phyloP scores from a whole-genome alignment of 495 filamentous ascomycete genomes.

The Neurospora africana region DNA sequence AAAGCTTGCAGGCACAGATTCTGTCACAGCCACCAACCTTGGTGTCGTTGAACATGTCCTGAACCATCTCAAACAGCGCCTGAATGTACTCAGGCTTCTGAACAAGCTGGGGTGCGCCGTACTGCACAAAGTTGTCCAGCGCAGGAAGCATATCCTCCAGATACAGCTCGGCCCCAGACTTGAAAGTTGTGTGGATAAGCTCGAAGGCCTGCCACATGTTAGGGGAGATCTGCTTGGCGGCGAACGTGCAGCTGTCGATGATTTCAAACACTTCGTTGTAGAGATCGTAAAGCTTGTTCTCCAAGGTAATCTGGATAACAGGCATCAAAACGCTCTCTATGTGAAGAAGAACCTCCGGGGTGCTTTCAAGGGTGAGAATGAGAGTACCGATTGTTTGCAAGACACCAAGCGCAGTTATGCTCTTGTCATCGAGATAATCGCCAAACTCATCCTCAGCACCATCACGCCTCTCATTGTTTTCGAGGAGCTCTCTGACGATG shows the following conservation, averaged over 20 bases:
- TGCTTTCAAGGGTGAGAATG: conserved; percentile 93
- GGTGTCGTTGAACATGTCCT: conserved; percentile 58
- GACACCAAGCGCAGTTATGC: conserved; percentile 92
- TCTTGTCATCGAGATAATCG: conserved; percentile 95
- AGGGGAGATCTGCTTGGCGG: conserved; percentile 85
- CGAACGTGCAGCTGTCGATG: conserved; percentile 98
- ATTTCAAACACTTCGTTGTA: conserved; percentile 99
- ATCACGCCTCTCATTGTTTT: conserved; percentile 63
- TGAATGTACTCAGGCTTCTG: conserved; percentile 78
- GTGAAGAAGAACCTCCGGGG: conserved; percentile 84
- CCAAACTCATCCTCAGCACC: conserved; percentile 70
- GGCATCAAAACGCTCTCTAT: conserved; percentile 95
- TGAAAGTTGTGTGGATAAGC: conserved; percentile 93
- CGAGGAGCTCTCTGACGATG: conserved; percentile 82
- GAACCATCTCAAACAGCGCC: conserved; percentile 74
- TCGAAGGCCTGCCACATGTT: conserved; percentile 99
- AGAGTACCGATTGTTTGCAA: conserved; percentile 96
- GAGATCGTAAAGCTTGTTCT: conserved; percentile 94
- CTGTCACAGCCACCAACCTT: conserved; percentile 87
- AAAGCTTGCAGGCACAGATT: conserved; percentile 98
- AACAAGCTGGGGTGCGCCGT: conserved; percentile 66
- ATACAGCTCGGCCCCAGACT: conserved; percentile 90
- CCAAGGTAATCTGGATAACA: conserved; percentile 86
- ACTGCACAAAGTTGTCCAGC: conserved; percentile 92
- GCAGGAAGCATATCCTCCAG: conserved; percentile 99